Base-by-base conservation (phyloP, 164 flowering plant species). In the Santalum album region DNA sequence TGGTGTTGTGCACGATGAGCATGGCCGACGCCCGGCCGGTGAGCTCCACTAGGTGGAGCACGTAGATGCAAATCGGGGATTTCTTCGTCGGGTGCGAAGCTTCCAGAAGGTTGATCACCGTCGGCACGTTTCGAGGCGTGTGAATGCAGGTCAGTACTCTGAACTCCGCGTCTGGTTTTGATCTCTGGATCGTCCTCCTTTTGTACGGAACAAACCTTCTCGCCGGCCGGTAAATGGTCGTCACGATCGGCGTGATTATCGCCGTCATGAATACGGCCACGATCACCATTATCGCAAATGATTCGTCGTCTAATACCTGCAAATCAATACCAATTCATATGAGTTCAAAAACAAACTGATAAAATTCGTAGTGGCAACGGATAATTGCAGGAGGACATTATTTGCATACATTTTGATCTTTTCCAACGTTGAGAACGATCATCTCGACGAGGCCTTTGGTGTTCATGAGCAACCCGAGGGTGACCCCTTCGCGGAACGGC, bases 391-490 rank as follows among this genome's bases (percentile, higher is more conserved):
- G n/a, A n/a, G n/a, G n/a, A n/a, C n/a, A n/a, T n/a, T 12, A 32
- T 32, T 32, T 32, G 36, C 12, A 6, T 32, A 70, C 74, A 61
- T 72, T 58, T 14, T 64, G 69, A 48, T 64, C 69, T 39, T 32
- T 67, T 12, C 72, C 75, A 21, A 72, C 61, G 50, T 67, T 67
- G 49, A 72, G 69, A 26, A 72, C 63, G 27, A 72, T 64, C 67
- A 67, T 57, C 52, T 64, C 72, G 3, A 67, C 58, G 2, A 72
- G 62, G 39, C 75, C 75, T 58, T 72, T 72, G 17, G 75, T 61
- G 75, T 72, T 72, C 69, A 67, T 61, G 39, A 72, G 67, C 43
- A 72, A 52, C 17, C 75, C 75, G 29, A 72, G 75, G 24, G 66
- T 36, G 19, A 72, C 2, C 3, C 67, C 72, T 53, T 72, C 72